These are phyloP conservation scores for Glycine latifolia DNA, from an alignment of 306 rosid species.

Conservation along the genomic window DNA sequence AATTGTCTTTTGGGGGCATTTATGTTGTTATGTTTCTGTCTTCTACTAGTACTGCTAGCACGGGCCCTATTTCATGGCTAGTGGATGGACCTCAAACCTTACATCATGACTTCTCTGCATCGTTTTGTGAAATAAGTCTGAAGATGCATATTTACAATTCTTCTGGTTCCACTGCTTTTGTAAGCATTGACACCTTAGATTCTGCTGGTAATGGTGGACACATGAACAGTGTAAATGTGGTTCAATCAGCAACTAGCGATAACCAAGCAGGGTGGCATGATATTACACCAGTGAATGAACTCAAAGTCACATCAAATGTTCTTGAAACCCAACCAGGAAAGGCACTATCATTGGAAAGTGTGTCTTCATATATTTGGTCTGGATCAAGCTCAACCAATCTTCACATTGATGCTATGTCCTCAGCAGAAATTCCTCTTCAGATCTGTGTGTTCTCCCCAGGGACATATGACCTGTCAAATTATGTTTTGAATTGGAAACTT, in stretches of 20 bases:
- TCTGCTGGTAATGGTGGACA: constrained; percentile 44
- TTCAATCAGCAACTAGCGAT: constrained; percentile 53
- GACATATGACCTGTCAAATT: constrained; percentile 79
- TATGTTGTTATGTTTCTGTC: constrained; percentile 24
- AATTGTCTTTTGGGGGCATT: constrained; percentile 7
- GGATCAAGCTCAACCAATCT: constrained; percentile 81
- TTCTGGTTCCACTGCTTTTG: constrained; percentile 60
- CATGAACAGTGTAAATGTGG: constrained; percentile 41
- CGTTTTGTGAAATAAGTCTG: constrained; percentile 76
- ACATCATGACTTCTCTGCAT: constrained; percentile 74
- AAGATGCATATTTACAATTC: constrained; percentile 83
- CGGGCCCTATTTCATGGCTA: constrained; percentile 88
- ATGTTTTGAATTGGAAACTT: constrained; percentile 80
- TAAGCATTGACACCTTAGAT: constrained; percentile 67
- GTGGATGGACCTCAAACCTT: constrained; percentile 81
- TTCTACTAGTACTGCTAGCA: constrained; percentile 68
- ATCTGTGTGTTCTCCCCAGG: constrained; percentile 90
- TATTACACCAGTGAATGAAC: constrained; percentile 62
- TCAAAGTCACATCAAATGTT: constrained; percentile 66
- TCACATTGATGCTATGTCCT: constrained; percentile 69
- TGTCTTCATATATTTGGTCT: constrained; percentile 80
- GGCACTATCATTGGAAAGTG: constrained; percentile 61
- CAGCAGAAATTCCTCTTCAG: constrained; percentile 79
- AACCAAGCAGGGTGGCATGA: constrained; percentile 90
- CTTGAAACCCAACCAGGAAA: constrained; percentile 53